Evolutionary conservation across 495 filamentous ascomycete genomes (phyloP), one percentile per base, ranked within the genome.

Genomic region (Podospora fimiseda): DNA sequence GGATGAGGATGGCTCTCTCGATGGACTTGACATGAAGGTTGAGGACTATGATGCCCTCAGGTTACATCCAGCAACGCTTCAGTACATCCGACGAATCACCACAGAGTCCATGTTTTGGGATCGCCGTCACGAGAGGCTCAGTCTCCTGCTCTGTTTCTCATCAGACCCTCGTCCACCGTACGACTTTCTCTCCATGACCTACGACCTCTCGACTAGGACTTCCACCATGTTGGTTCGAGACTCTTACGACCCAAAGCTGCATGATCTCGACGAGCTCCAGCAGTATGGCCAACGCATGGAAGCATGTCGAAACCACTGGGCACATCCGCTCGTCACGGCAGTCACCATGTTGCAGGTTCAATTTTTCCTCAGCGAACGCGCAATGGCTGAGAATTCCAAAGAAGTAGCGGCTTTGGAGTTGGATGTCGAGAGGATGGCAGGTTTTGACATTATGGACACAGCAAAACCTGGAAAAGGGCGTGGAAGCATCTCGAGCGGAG

Each of bases 151-250:
- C 48, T 61, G 61, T 41, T 68, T 68, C 53, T 64, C 63, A 24
- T 64, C 63, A 15, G 62, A 60, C 40, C 63, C 65, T 11, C 63
- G 60, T 22, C 63, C 65, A n/a, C 60, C 63, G 7, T 68, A 60
- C 21, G 65, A 68, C 56, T 68, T 68, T 49, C 59, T 68, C 19
- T 68, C 65, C 7, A 64, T 68, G 61, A 63, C 61, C 8, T 68
- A 68, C 48, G 60, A 55, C 30, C 41, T 68, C 9, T 55, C 56
- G 14, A 59, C 59, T 5, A 57, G 53, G 36, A 63, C 59, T 2
- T 44, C 63, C 1, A 68, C 63, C 1, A 61, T 63, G 24, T 50
- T 68, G 1, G 55, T 68, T 48, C 61, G 65, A 41, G 61, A 61
- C 22, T 68, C 65, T 1, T 68, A 63, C 45, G 61, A 68, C 50